phyloP scores from a whole-genome alignment of 257 asterid species.

The Nicotiana sylvestris region DNA sequence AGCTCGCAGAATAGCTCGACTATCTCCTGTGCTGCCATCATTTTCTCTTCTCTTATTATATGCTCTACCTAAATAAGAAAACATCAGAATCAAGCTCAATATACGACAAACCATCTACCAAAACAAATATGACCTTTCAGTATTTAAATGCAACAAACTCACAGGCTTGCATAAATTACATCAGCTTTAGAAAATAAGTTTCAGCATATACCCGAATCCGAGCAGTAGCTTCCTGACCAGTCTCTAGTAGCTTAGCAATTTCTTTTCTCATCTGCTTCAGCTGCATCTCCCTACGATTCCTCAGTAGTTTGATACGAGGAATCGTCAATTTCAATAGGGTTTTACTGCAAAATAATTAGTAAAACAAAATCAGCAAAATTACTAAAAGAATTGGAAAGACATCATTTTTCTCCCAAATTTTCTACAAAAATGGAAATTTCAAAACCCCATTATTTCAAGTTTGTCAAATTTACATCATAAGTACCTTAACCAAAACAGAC shows the following conservation, averaged over 20 bases:
- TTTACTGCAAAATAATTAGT: conserved; percentile 45
- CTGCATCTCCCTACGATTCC: conserved; percentile 92
- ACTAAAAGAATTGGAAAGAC: neutral
- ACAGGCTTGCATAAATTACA: neutral
- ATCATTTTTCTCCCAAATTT: conserved; percentile 5
- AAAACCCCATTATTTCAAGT: conserved; percentile 24
- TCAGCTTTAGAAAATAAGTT: neutral
- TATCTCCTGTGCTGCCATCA: conserved; percentile 96
- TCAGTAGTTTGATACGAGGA: conserved; percentile 84
- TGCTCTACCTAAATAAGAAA: conserved; percentile 67
- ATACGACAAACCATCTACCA: neutral
- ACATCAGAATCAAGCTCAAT: neutral
- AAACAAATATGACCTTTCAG: neutral
- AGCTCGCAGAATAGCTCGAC: conserved; percentile 86
- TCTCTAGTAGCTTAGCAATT: conserved; percentile 88
- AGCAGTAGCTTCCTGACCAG: conserved; percentile 99
- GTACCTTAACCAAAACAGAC: neutral
- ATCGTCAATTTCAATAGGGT: conserved; percentile 76
- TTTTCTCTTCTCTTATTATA: conserved; percentile 89
- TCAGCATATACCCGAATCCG: conserved; percentile 63
- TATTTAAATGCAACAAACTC: neutral
- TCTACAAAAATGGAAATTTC: neutral
- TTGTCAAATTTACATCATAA: neutral
- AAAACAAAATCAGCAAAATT: conserved; percentile 14
- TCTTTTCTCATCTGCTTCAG: conserved; percentile 90